Percentiles rank a stretch among this genome's conserved stretches.
These are phyloP conservation scores for Linum trigynum DNA, from an alignment of 345 rosid species.

Conservation along the genomic window DNA sequence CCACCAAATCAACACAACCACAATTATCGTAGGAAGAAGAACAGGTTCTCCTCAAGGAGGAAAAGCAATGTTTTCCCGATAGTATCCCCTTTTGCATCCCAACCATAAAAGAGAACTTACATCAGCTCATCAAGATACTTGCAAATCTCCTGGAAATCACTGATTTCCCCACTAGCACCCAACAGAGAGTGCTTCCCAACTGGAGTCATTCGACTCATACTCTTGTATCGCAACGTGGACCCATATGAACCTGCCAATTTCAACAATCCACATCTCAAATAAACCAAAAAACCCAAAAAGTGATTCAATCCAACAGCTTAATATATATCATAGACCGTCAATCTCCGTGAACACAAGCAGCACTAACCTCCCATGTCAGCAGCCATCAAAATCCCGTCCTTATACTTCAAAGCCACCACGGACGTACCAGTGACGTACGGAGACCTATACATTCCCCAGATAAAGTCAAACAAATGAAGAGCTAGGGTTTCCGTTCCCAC, in stretches of 20 bases:
- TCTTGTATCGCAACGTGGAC: conserved; percentile 85
- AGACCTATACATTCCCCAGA: conserved; percentile 28
- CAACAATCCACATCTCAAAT: not conserved
- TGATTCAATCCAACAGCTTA: not conserved
- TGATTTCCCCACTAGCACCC: conserved; percentile 94
- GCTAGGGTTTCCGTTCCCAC: conserved; percentile 3
- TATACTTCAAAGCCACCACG: conserved; percentile 82
- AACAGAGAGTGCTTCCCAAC: conserved; percentile 93
- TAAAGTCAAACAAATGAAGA: not conserved
- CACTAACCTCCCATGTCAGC: conserved; percentile 89
- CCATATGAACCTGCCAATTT: conserved; percentile 76
- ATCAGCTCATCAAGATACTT: conserved; percentile 82
- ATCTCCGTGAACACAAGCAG: not conserved
- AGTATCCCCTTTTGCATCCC: not conserved
- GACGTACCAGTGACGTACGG: conserved; percentile 98
- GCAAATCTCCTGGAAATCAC: conserved; percentile 94
- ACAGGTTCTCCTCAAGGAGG: not conserved
- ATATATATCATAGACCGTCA: not conserved
- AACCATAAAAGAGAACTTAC: conserved; percentile 30
- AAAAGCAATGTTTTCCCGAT: not conserved
- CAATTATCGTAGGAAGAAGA: conserved; percentile 6
- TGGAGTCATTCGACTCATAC: conserved; percentile 73
- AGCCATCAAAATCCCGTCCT: conserved; percentile 93
- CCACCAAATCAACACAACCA: conserved; percentile 9
- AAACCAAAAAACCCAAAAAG: not conserved